A percentile compares a stretch with the other conserved stretches of the same genome.
phyloP scores from a whole-genome alignment of 2,329 filamentous ascomycete genomes.

The Drechmeria coniospora region DNA sequence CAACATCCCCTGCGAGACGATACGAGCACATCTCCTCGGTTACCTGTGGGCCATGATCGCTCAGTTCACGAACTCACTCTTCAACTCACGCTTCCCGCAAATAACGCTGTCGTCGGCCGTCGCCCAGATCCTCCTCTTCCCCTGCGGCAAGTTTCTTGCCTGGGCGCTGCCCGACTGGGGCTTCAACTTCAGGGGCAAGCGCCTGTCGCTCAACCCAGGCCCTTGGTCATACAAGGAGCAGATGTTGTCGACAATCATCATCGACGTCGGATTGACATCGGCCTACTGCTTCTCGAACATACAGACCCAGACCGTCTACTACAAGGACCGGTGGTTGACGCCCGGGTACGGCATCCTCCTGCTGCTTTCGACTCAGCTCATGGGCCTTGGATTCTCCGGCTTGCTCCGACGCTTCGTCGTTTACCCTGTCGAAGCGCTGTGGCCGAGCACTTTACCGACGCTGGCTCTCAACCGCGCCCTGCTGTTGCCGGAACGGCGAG shows the following conservation, averaged over 20 bases:
- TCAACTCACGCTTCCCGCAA: conserved; percentile 6
- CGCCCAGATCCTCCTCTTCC: conserved; percentile 24
- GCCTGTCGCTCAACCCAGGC: conserved; percentile 22
- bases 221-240: conserved; percentile 28
- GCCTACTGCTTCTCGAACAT: conserved; percentile 8
- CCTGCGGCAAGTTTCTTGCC: conserved; percentile 23
- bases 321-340: conserved; percentile 15
- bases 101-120: conserved; percentile 3
- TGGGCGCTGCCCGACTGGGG: conserved; percentile 26
- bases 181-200: conserved; percentile 16
- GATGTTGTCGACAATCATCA: conserved; percentile 24
- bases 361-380: conserved; percentile 16
- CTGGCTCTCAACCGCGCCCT: conserved; percentile 19
- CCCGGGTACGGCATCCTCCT: conserved; percentile 16
- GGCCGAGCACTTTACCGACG: conserved; percentile 17
- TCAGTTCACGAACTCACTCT: conserved; percentile 5
- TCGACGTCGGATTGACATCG: conserved; percentile 7
- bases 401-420: conserved; percentile 18
- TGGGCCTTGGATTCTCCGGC: conserved; percentile 17
- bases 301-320: conserved; percentile 14
- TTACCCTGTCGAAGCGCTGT: conserved; percentile 18
- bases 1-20: conserved; percentile 12
- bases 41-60: conserved; percentile 11
- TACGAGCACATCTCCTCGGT: conserved; percentile 13
- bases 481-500: conserved; percentile 16